Evolutionary conservation across 208 protist genomes (phyloP), one percentile per base, ranked within the genome.

Genomic region (Leishmania tarentolae): DNA sequence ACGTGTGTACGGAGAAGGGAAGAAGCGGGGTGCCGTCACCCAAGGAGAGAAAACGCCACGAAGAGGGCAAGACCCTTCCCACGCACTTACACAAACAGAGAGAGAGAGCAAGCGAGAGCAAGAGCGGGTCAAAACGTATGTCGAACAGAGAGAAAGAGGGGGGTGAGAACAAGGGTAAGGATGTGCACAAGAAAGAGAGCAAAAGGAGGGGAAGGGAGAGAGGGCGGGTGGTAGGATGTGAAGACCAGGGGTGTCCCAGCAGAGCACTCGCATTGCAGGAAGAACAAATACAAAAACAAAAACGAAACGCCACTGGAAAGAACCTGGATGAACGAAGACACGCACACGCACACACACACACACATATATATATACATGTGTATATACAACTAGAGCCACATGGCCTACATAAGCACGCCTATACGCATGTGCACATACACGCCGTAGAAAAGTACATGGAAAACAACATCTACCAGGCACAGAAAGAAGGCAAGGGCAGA

Each of bases 311-410:
- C 46, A 21, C 37, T 21, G 42, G 53, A 74, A 56, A 37, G 69
- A 74, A 2, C 37, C 24, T 40, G n/a, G 28, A 21, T 63, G n/a
- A n/a, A n/a, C n/a, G n/a, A n/a, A 79, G 19, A 79, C 75, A 78
- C 50, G 13, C 57, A 69, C 75, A 79, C 31, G 31, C 37, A 72
- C 6, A 40, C 1, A 68, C 4, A 69, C 9, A 69, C 21, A 21
- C 9, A 69, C 0, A 69, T 24, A 69, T 24, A 69, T 19, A 69
- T 42, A 44, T 24, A 69, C 37, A 69, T 0, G 42, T 42, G 42
- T 44, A 69, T 8, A 63, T 8, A 63, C 9, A 63, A 0, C 24
- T 19, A 69, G 2, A 42, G 3, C 7, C n/a, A 69, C 13, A 63
- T 8, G 31, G 7, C 13, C 28, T 8, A 72, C 11, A 44, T 4